These are phyloP conservation scores for Polytrichum commune DNA, from an alignment of 225 moss, liverwort and hornwort species.

Conservation along the genomic window DNA sequence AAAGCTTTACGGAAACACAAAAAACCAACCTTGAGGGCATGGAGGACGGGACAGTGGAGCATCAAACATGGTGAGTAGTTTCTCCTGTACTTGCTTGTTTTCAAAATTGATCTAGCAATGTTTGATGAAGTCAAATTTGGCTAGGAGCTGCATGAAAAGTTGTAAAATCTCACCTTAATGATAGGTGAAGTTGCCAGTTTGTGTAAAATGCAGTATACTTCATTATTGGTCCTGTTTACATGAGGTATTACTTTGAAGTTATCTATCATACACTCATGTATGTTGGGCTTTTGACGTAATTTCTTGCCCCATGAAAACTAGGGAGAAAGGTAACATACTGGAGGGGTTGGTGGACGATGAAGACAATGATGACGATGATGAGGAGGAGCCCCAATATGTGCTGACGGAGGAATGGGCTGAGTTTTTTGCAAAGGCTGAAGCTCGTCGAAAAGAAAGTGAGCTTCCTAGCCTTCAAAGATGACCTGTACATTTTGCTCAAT, in stretches of 20 bases:
- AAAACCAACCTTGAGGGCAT: not conserved
- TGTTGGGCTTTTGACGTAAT: not conserved
- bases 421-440: slow-evolving; percentile 21
- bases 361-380: slow-evolving; percentile 9
- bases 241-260: not conserved
- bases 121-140: not conserved
- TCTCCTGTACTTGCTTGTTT: not conserved
- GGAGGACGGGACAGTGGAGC: not conserved
- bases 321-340: slow-evolving; percentile 14
- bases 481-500: too few relatives aligned
- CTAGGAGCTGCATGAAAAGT: not conserved
- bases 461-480: too few relatives aligned
- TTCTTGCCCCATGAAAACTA: not conserved
- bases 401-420: slow-evolving; percentile 24
- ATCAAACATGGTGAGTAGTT: slow-evolving; percentile 3
- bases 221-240: not conserved
- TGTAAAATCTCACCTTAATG: not conserved
- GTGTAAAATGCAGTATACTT: not conserved
- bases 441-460: slow-evolving; percentile 24
- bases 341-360: slow-evolving; percentile 13
- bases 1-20: not conserved
- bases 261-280: not conserved
- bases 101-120: too few relatives aligned
- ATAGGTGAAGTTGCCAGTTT: not conserved
- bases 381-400: slow-evolving; percentile 18